Base-by-base conservation (phyloP, 495 filamentous ascomycete genomes). In the Talaromyces thailandensis region DNA sequence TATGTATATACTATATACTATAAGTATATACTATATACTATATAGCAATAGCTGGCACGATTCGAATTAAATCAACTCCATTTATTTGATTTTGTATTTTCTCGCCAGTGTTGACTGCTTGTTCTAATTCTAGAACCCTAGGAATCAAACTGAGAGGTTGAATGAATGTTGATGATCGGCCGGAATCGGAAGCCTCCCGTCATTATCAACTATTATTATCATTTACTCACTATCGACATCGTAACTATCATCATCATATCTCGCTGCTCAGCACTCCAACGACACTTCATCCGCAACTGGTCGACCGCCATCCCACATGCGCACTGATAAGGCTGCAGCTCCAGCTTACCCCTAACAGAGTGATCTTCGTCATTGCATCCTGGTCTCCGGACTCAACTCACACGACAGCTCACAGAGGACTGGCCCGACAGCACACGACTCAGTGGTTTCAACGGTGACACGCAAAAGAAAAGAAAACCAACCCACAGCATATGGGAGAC, bases 271-370 rank as follows among this genome's bases (percentile, higher is more conserved):
- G 9, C 58, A 63, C 56, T 16, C 28, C 64, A 56, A 53, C 59
- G 32, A 56, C 35, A 40, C 32, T 16, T 40, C n/a, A n/a, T n/a
- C 1, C 35, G 14, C 35, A 40, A 40, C 35, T 40, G 12, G 35
- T 16, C 35, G 35, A 16, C 35, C 35, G 18, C 50, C 40, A 62
- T 45, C 60, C 68, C 64, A 63, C 66, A 64, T 71, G 68, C n/a
- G n/a, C 62, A 61, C 63, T 58, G 59, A 69, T 60, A 62, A 66
- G 64, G 64, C 51, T 58, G 56, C 62, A 51, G 51, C 23, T 48
- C 28, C n/a, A 26, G 51, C 51, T 55, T 26, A 55, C 26, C n/a
- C n/a, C 51, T 26, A 48, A 48, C 43, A 48, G 43, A 18, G 43
- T 48, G 51, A 55, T 55, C 51, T 14, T 26, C 51, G 12, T 55